Conservation (phyloP, 177 flowering plant species). For the Tripterygium wilfordii region DNA sequence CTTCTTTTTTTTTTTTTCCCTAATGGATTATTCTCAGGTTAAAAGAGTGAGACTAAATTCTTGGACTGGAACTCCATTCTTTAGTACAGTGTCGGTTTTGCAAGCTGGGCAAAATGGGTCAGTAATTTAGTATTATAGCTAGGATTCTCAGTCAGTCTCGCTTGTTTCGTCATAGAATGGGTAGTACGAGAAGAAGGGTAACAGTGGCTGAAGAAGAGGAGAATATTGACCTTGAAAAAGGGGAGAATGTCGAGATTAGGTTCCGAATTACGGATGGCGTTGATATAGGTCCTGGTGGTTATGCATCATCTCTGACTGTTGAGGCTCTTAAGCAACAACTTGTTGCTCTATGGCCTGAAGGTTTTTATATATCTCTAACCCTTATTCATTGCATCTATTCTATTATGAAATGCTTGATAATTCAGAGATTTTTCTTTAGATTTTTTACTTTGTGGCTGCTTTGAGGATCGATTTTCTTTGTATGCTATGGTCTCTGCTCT, state of each 20-base stretch:
- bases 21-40: conserved; percentile 24
- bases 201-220: conserved; percentile 41
- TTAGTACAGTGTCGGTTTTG: conserved; percentile 6
- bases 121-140: too few species aligned
- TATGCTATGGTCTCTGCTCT: not conserved
- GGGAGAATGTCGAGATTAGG: too few species aligned
- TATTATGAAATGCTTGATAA: not conserved
- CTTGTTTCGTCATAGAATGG: too few species aligned
- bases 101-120: conserved; percentile 6
- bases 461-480: too few species aligned
- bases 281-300: conserved; percentile 41
- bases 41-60: conserved; percentile 14
- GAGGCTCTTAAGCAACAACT: conserved; percentile 44
- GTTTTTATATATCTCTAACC: conserved; percentile 25
- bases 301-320: conserved; percentile 33
- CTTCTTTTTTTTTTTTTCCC: too few species aligned
- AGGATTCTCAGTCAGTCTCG: too few species aligned
- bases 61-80: conserved; percentile 5
- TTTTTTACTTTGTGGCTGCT: too few species aligned
- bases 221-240: conserved; percentile 39
- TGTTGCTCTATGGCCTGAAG: conserved; percentile 58
- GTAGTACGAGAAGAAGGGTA: conserved; percentile 9
- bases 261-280: conserved; percentile 59
- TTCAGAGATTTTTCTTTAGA: not conserved
- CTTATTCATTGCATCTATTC: not conserved